These are phyloP conservation scores for Paradendryphiella salina DNA, from an alignment of 2,329 filamentous ascomycete species.

Conservation along the genomic window DNA sequence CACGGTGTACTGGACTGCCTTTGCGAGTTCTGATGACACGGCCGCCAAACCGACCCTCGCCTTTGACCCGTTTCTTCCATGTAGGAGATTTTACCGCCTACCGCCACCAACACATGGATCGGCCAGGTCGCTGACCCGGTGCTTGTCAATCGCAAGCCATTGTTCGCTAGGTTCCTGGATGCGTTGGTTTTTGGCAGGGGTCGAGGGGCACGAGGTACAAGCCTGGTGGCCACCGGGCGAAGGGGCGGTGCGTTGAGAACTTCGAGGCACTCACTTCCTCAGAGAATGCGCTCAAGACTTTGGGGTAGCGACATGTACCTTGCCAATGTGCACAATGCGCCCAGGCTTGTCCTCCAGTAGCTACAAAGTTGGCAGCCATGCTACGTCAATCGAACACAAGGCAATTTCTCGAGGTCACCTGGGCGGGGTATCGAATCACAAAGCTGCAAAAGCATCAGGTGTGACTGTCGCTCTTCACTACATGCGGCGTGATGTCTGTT, in stretches of 20 bases:
- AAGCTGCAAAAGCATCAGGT: constrained; percentile 43
- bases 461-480: constrained; percentile 32
- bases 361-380: constrained; percentile 19
- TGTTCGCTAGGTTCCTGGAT: constrained; percentile 35
- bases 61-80: constrained; percentile 17
- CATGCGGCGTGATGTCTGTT: constrained; percentile 44
- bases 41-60: constrained; percentile 9
- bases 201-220: constrained; percentile 28
- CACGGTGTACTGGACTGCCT: constrained; percentile 34
- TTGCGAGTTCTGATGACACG: too few relatives aligned
- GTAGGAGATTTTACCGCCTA: constrained; percentile 20
- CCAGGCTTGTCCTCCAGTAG: constrained; percentile 19
- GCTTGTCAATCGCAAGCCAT: constrained; percentile 22
- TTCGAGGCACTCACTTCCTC: constrained; percentile 27
- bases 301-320: constrained; percentile 25
- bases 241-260: constrained; percentile 10
- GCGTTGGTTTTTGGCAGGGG: constrained; percentile 23
- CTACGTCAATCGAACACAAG: constrained; percentile 38
- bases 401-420: constrained; percentile 44
- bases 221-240: constrained; percentile 18
- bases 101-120: constrained; percentile 10
- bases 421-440: constrained; percentile 40
- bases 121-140: constrained; percentile 11
- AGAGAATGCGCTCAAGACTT: constrained; percentile 22
- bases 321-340: constrained; percentile 22